These are phyloP conservation scores for Tilletia indica DNA, from an alignment of 1,284 basidiomycete species.

Conservation along the genomic window DNA sequence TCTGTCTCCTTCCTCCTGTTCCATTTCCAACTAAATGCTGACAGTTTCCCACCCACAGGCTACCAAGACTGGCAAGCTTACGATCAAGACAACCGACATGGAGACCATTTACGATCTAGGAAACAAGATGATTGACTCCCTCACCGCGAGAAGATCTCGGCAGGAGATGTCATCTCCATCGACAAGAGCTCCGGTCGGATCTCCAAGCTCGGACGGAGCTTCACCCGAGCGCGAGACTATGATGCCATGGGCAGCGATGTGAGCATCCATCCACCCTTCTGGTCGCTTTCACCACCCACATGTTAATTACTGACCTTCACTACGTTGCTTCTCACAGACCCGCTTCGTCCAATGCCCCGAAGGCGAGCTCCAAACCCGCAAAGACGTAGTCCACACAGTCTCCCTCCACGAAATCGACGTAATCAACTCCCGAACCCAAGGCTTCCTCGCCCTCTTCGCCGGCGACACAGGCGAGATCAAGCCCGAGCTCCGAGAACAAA, in stretches of 20 bases:
- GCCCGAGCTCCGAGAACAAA: constrained; percentile 91
- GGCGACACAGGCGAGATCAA: constrained; percentile 98
- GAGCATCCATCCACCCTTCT: constrained; percentile 54
- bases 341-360: constrained; percentile 97
- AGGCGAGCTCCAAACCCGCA: constrained; percentile 93
- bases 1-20: neutral
- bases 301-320: neutral
- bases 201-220: constrained; percentile 90
- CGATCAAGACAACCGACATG: constrained; percentile 99
- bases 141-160: constrained; percentile 96
- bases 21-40: neutral
- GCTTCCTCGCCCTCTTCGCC: constrained; percentile 64
- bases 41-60: constrained; percentile 62
- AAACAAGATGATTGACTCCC: constrained; percentile 96
- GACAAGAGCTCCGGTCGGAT: constrained; percentile 97
- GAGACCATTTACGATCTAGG: constrained; percentile 98
- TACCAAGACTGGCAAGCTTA: constrained; percentile 95
- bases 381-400: constrained; percentile 94
- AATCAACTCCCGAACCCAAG: constrained; percentile 97
- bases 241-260: constrained; percentile 92
- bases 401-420: constrained; percentile 98
- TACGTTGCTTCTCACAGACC: constrained; percentile 64
- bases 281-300: neutral
- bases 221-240: constrained; percentile 92
- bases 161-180: constrained; percentile 92